Conservation (phyloP, 352 stramenopile genomes). For the Phytopythium delawarense region DNA sequence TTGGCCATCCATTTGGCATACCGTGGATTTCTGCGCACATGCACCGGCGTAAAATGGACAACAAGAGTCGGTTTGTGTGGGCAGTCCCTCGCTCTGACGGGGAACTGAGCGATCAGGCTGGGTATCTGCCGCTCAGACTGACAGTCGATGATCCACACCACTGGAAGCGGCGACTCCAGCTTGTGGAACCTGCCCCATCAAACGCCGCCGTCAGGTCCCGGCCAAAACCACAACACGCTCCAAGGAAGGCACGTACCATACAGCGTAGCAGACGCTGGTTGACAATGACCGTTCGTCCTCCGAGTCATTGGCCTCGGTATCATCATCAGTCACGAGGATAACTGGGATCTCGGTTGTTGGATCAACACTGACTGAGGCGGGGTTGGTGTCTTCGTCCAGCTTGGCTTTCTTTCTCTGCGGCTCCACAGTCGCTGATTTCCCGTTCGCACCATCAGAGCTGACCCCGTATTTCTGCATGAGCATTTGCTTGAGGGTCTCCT, state of each 20-base stretch:
- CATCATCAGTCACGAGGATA: neutral
- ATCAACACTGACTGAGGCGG: no score
- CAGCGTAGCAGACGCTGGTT: slow-evolving; percentile 2
- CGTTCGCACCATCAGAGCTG: neutral
- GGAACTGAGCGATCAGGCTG: slow-evolving; percentile 20
- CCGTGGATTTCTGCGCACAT: slow-evolving; percentile 18
- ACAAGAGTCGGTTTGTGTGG: slow-evolving; percentile 40
- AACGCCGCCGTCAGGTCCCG: slow-evolving; percentile 13
- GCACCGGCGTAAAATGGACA: slow-evolving; percentile 46
- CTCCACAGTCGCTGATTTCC: neutral
- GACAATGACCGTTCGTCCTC: neutral
- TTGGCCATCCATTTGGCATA: slow-evolving; percentile 8
- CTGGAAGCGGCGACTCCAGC: slow-evolving; percentile 16
- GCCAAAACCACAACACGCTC: slow-evolving; percentile 2
- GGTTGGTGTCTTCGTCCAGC: neutral
- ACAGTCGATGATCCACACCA: slow-evolving; percentile 65
- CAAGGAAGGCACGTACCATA: neutral
- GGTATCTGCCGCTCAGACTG: slow-evolving; percentile 21
- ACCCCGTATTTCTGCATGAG: slow-evolving; percentile 50
- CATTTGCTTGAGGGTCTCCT: slow-evolving; percentile 61
- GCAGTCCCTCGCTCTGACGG: neutral
- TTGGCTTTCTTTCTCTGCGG: slow-evolving; percentile 24
- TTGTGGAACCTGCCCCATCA: slow-evolving; percentile 8
- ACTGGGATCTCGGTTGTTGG: neutral
- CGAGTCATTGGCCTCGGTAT: slow-evolving; percentile 13